Evolutionary conservation across 176 grass and related monocot species (phyloP).

Genomic region (Cocos nucifera): DNA sequence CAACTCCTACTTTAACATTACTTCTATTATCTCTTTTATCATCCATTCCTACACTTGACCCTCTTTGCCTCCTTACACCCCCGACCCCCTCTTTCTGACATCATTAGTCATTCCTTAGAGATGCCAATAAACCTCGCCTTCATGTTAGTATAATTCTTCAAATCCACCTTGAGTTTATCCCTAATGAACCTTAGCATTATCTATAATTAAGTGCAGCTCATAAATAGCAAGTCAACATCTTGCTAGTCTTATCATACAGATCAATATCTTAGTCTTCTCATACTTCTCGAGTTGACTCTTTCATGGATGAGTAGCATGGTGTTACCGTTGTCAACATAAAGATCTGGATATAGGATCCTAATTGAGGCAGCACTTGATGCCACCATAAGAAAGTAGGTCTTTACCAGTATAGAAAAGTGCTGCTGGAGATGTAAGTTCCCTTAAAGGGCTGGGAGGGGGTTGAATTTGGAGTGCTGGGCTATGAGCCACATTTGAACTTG

Average conservation of each 20-base stretch:
- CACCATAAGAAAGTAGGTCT: background rate
- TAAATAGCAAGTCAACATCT: slow-evolving; percentile 49
- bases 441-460: slow-evolving; percentile 53
- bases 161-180: slow-evolving; percentile 57
- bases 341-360: slow-evolving; percentile 54
- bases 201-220: slow-evolving; percentile 85
- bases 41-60: no score
- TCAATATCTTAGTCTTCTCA: slow-evolving; percentile 14
- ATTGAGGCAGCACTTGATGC: slow-evolving; percentile 77
- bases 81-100: no score
- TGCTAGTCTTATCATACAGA: slow-evolving; percentile 16
- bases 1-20: no score
- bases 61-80: no score
- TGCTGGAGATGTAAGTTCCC: slow-evolving; percentile 24
- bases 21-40: no score
- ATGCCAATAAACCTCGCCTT: slow-evolving; percentile 83
- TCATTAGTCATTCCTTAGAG: slow-evolving; percentile 24
- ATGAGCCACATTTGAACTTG: slow-evolving; percentile 89
- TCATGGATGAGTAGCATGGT: slow-evolving; percentile 63
- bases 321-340: slow-evolving; percentile 80
- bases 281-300: slow-evolving; percentile 43
- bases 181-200: slow-evolving; percentile 75
- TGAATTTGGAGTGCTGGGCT: slow-evolving; percentile 67
- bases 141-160: slow-evolving; percentile 73
- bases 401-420: slow-evolving; percentile 3